Evolutionary conservation across 345 rosid genomes (phyloP).

Genomic region (Bruguiera gymnorhiza): DNA sequence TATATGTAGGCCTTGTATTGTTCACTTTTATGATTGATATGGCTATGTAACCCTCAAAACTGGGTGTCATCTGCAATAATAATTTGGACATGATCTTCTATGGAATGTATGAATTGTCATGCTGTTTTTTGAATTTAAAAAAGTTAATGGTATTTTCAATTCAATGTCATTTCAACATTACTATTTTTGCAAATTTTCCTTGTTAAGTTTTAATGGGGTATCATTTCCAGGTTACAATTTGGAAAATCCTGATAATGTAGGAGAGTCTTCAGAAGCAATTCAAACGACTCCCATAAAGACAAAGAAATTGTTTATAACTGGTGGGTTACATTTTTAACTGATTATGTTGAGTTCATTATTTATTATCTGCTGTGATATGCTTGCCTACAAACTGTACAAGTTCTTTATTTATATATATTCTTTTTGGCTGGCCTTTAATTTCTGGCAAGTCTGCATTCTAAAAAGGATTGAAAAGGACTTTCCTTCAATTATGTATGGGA

Average conservation of each 20-base stretch:
- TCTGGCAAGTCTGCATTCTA: no score
- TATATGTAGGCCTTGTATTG: no score
- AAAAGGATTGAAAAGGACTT: no score
- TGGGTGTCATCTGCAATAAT: not conserved
- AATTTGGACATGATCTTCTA: not conserved
- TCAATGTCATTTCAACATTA: not conserved
- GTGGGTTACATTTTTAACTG: constrained; percentile 35
- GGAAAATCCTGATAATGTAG: constrained; percentile 14
- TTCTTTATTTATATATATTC: not conserved
- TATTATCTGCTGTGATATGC: not conserved
- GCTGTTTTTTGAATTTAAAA: not conserved
- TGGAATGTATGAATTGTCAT: not conserved
- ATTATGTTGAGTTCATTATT: not conserved
- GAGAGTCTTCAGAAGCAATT: constrained; percentile 37
- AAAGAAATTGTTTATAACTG: constrained; percentile 89
- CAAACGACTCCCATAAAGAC: constrained; percentile 42
- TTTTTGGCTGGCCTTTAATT: no score
- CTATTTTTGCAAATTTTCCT: not conserved
- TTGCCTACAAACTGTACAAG: not conserved
- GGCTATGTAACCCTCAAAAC: no score
- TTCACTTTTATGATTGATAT: no score
- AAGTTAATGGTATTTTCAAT: not conserved
- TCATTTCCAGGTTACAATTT: constrained; percentile 35
- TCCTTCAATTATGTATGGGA: no score
- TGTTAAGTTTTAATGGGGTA: not conserved